These are phyloP conservation scores for Clitoria ternatea DNA, from an alignment of 306 rosid species.

Conservation along the genomic window DNA sequence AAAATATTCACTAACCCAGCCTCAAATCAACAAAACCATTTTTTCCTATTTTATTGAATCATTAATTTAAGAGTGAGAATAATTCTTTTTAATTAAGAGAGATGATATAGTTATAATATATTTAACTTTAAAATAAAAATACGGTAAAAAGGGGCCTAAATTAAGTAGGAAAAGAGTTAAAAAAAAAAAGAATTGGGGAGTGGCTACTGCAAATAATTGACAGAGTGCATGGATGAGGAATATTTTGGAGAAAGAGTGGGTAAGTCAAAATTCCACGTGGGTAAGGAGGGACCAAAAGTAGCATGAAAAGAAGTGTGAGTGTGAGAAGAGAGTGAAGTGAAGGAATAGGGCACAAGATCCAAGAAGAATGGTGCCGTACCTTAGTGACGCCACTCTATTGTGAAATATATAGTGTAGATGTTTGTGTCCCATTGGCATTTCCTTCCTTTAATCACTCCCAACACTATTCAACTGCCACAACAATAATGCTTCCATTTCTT, in stretches of 20 bases:
- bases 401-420: neutral
- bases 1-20: too few relatives aligned
- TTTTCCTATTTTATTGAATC: too few relatives aligned
- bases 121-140: too few relatives aligned
- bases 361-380: conserved; percentile 27
- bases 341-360: conserved; percentile 34
- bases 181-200: too few relatives aligned
- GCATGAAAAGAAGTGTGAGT: conserved; percentile 10
- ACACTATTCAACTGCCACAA: conserved; percentile 12
- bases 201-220: neutral
- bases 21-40: too few relatives aligned
- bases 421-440: conserved; percentile 9
- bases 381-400: conserved; percentile 25
- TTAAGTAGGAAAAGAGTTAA: too few relatives aligned
- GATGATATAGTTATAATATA: too few relatives aligned
- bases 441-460: conserved; percentile 11
- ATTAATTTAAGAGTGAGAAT: too few relatives aligned
- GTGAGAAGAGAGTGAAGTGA: conserved; percentile 2
- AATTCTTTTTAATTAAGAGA: too few relatives aligned
- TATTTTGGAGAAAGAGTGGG: neutral
- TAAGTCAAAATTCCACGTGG: conserved; percentile 31
- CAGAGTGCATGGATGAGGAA: neutral
- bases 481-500: neutral
- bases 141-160: too few relatives aligned
- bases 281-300: conserved; percentile 13